These are phyloP conservation scores for Colletotrichum limetticola DNA, from an alignment of 2,329 filamentous ascomycete species.

Conservation along the genomic window DNA sequence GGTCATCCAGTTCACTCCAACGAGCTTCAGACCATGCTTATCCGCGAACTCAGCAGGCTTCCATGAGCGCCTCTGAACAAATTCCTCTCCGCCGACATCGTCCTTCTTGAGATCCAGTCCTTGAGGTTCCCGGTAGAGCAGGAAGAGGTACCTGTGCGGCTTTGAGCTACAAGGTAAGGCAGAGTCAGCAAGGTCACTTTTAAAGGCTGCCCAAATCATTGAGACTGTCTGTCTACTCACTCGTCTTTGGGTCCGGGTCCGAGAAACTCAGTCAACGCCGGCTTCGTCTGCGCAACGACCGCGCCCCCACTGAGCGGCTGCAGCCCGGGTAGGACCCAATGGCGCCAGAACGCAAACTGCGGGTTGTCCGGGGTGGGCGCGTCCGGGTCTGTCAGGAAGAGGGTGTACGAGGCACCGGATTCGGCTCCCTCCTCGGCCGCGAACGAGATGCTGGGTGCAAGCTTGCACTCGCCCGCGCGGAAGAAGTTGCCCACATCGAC, in stretches of 20 bases:
- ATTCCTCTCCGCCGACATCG: constrained; percentile 59
- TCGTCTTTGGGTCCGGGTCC: constrained; percentile 58
- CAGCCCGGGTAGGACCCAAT: constrained; percentile 60
- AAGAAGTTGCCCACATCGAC: constrained; percentile 52
- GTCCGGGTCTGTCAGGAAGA: constrained; percentile 64
- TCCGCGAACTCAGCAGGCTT: constrained; percentile 51
- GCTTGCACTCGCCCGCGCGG: constrained; percentile 50
- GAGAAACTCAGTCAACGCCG: constrained; percentile 53
- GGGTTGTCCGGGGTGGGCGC: constrained; percentile 65
- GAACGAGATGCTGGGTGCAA: constrained; percentile 49
- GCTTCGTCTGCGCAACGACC: constrained; percentile 43
- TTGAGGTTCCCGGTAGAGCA: constrained; percentile 54
- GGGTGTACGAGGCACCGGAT: constrained; percentile 50
- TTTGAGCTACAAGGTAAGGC: constrained; percentile 48
- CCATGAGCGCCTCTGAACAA: constrained; percentile 56
- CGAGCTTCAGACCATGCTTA: constrained; percentile 50
- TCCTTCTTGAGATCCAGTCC: constrained; percentile 48
- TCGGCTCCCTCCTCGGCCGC: constrained; percentile 45
- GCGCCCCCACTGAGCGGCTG: constrained; percentile 42
- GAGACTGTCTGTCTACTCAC: constrained; percentile 41
- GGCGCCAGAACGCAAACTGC: constrained; percentile 65
- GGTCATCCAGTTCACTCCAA: constrained; percentile 57
- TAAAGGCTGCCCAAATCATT: not conserved
- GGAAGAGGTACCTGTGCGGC: constrained; percentile 59
- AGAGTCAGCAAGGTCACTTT: not conserved